Base-by-base conservation (phyloP, 495 filamentous ascomycete genomes). In the Clavariopsis aquatica region DNA sequence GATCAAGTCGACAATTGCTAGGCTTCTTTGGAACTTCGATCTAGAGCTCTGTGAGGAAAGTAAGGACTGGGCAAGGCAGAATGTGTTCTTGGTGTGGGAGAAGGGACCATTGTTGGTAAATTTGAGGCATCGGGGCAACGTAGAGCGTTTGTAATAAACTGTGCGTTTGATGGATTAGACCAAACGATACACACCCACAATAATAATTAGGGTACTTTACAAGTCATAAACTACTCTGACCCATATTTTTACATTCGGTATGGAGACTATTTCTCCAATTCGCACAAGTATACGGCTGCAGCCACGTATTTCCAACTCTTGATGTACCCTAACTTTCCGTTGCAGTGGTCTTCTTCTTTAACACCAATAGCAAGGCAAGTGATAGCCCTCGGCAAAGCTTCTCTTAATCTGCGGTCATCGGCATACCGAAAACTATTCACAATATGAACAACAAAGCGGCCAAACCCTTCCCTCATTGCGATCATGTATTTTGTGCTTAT, bases 381-480 rank as follows among this genome's bases (percentile, higher is more conserved):
- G 47, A 85, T 77, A 5, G 75, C 76, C 20, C 79, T 72, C 49
- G 77, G 78, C 57, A 85, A 73, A 34, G 78, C 67, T 60, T 81
- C 65, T 15, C 15, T 43, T 12, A 72, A 57, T 22, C 66, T 49
- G 0, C 74, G 62, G 10, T 72, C 73, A 19, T 69, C 60, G 8
- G 51, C 64, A 20, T 49, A 77, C 8, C 75, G 75, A 28, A 88
- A 85, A 20, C 75, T 74, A 10, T 74, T 61, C 4, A 80, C 77
- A 2, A 80, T 78, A 69, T 72, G 80, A 10, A 71, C 73, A 0
- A 80, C 71, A 46, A 87, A 78, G 2, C 76, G 72, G 15, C 85
- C 79, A 41, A 84, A 88, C 20, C 83, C 82, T 10, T 90, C 87
- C 55, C 82, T 85, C 78, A 92, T 80, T 15, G 75, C 80, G 0